Evolutionary conservation across 805 yeast species (phyloP), one percentile per base, ranked within the genome.

Genomic region (Hanseniaspora thailandica): DNA sequence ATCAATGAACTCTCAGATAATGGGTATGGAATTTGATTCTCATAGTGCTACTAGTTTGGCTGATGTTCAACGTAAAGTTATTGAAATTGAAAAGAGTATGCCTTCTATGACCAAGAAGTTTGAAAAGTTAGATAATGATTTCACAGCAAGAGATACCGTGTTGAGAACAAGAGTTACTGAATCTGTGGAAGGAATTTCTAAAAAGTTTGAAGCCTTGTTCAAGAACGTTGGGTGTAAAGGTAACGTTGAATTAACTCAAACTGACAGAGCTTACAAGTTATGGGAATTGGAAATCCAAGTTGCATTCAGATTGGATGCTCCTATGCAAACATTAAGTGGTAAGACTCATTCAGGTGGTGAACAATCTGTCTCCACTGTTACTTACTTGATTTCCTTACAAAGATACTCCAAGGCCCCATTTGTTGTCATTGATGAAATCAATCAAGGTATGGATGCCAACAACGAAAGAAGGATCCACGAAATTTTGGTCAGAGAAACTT

Each of bases 401-500:
- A 90, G 88, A 10, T 73, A 84, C 55, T 82, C 97, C 0, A 76
- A 76, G 28, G 86, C 96, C 0, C 97, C 98, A 9, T 87, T 93
- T 62, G 73, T 97, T 63, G 89, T 90, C 2, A 96, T 93, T 7
- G 99, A 93, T 68, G 99, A 93, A 71, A 94, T 93, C 57, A 93
- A 93, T 65, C 99, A 93, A 69, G 99, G 98, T 59, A 89, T 93
- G 97, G 99, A 93, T 69, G 84, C 94, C 12, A 78, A 78, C 56
- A 93, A 93, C 63, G 98, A 93, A 66, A 77, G 89, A 57, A 74
- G 78, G 69, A 89, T 93, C 2, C 96, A 90, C 64, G 76, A 78
- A 57, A 78, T 86, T 57, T 81, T 93, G 75, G 96, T 90, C 1
- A 80, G 84, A 53, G 81, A 84, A 45, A 90, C 97, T 0, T 86